Evolutionary conservation across 495 filamentous ascomycete genomes (phyloP), one percentile per base, ranked within the genome.

Genomic region (Bacidia gigantensis): DNA sequence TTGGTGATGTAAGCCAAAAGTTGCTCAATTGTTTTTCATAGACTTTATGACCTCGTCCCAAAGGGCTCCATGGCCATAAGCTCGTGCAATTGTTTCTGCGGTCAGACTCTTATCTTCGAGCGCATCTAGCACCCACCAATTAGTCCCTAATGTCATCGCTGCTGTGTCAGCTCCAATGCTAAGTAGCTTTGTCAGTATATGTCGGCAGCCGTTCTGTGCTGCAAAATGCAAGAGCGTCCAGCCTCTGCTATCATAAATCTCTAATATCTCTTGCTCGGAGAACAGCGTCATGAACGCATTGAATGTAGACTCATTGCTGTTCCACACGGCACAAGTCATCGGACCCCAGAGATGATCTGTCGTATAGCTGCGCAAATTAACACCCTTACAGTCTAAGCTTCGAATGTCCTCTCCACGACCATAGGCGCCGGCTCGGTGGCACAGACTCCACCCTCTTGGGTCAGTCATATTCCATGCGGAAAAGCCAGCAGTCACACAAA

Each of bases 261-360:
- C 39, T 11, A 52, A 3, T 22, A 52, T 5, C 39, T 52, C 50
- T n/a, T 45, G 17, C 2, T 7, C 3, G 1, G 18, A 11, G 14
- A 52, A 11, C 0, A 46, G 20, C 17, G 43, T 24, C 14, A 52
- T 26, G 14, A 52, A 32, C 1, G 23, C 41, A 25, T 52, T 40
- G 12, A 52, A 46, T n/a, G 50, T 52, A 3, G 50, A 52, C n/a
- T 26, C 50, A n/a, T 52, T 52, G n/a, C 5, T 21, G 20, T 45
- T 7, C 41, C 50, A 52, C 12, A 52, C 50, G 3, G 50, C 50
- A 52, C 50, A 52, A 26, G 50, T 52, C n/a, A 52, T 45, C 2
- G 50, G 50, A 9, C 50, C 50, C 50, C 50, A 52, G 3, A 26
- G 1, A 26, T 14, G n/a, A n/a, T 52, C 50, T 18, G 50, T 52